A percentile compares a stretch with the other conserved stretches of the same genome.
phyloP scores from a whole-genome alignment of 345 rosid species.

The Rhodamnia argentea region DNA sequence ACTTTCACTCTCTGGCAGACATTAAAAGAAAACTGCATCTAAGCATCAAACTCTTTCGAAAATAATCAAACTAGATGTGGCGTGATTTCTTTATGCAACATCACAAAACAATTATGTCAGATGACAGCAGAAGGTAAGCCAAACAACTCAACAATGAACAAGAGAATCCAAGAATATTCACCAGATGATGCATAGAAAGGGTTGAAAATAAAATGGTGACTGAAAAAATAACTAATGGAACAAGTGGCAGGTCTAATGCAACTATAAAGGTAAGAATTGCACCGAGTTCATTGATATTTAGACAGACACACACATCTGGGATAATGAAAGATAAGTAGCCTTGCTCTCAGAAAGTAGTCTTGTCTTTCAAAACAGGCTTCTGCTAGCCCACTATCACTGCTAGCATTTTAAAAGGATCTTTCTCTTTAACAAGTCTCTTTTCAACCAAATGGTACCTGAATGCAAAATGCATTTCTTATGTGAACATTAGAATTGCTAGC shows the following conservation, averaged over 20 bases:
- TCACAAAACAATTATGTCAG: neutral
- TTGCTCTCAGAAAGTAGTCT: neutral
- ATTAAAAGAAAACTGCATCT: neutral
- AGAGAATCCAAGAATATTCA: neutral
- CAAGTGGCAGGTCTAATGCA: neutral
- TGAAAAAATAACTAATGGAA: neutral
- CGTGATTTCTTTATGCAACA: neutral
- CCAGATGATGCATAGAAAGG: neutral
- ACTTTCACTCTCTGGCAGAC: neutral
- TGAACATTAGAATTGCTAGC: neutral
- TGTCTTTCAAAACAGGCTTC: neutral
- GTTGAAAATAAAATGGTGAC: neutral
- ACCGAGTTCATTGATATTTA: neutral
- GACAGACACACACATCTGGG: neutral
- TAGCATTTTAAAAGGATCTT: neutral
- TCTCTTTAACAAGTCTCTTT: neutral
- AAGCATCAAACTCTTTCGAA: neutral
- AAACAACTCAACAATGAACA: neutral
- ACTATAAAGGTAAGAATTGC: neutral
- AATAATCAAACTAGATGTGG: neutral
- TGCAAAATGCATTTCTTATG: neutral
- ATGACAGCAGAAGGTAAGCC: neutral
- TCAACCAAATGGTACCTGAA: neutral
- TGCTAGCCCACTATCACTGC: neutral
- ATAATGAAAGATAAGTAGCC: neutral